These are phyloP conservation scores for Pistacia integerrima DNA, from an alignment of 345 rosid genomes.

Conservation along the genomic window DNA sequence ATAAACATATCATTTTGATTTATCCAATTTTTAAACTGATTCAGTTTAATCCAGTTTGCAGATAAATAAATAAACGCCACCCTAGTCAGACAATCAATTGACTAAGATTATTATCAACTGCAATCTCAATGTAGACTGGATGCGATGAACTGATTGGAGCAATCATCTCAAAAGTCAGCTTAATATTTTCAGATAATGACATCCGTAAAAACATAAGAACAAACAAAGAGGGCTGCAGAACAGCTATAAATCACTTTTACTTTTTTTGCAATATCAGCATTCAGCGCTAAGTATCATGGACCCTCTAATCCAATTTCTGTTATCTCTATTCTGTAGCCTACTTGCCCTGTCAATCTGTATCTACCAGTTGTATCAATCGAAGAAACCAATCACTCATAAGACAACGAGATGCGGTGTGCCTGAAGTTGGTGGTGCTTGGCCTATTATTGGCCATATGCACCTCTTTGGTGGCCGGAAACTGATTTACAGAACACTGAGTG, in stretches of 20 bases:
- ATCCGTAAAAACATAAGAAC: background rate
- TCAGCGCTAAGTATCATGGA: background rate
- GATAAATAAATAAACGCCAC: no score
- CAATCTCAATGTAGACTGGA: no score
- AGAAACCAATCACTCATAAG: background rate
- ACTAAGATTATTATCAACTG: no score
- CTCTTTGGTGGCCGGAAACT: constrained; percentile 1
- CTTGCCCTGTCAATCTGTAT: background rate
- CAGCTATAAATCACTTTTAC: no score
- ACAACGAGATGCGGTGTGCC: background rate
- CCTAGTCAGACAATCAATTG: no score
- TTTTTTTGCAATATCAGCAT: no score
- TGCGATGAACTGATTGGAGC: no score
- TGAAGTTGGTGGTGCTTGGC: constrained; percentile 16
- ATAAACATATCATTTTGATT: no score
- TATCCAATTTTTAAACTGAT: no score
- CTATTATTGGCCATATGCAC: constrained; percentile 18
- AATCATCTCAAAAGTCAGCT: background rate
- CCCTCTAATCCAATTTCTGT: background rate
- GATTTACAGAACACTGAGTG: constrained; percentile 31
- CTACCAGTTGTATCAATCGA: background rate
- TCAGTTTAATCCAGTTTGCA: no score
- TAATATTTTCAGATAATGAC: background rate
- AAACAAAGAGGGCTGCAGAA: no score
- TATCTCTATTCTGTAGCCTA: background rate